These are phyloP conservation scores for Diaporthe sp. DNA, from an alignment of 2,329 filamentous ascomycete species.

Conservation along the genomic window DNA sequence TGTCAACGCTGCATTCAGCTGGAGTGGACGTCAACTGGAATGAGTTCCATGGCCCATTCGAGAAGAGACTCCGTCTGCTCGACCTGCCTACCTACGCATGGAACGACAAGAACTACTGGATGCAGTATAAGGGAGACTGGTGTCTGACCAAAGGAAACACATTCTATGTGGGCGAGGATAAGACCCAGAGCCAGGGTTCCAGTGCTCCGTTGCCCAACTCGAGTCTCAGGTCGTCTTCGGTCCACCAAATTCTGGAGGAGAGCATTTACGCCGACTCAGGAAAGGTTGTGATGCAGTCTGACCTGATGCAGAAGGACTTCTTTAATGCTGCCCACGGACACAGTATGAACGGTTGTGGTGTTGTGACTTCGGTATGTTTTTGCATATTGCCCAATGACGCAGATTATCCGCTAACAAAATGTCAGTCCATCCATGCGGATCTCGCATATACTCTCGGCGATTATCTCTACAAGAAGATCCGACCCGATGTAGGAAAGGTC, in stretches of 20 bases:
- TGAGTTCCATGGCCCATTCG: conserved; percentile 21
- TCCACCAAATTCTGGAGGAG: conserved; percentile 15
- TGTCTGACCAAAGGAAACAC: conserved; percentile 50
- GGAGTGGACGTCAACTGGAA: conserved; percentile 23
- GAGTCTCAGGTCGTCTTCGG: not conserved
- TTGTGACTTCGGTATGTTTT: conserved; percentile 18
- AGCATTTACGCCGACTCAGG: not conserved
- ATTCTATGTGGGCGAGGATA: conserved; percentile 42
- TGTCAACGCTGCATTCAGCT: not conserved
- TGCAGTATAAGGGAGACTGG: conserved; percentile 20
- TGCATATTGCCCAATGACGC: not conserved
- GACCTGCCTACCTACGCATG: conserved; percentile 6
- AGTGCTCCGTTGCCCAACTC: not conserved
- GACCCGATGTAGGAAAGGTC: not conserved
- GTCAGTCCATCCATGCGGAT: conserved; percentile 24
- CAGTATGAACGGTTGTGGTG: not conserved
- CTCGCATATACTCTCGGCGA: conserved; percentile 17
- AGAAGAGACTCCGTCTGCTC: conserved; percentile 5
- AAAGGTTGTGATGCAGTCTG: not conserved
- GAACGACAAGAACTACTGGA: conserved; percentile 19
- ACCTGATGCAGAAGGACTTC: not conserved
- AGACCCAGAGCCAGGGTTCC: not conserved
- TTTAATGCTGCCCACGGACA: not conserved
- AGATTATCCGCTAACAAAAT: not conserved
- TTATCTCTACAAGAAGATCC: not conserved